These are phyloP conservation scores for Carex cristatella DNA, from an alignment of 176 grass and related monocot species.

Conservation along the genomic window DNA sequence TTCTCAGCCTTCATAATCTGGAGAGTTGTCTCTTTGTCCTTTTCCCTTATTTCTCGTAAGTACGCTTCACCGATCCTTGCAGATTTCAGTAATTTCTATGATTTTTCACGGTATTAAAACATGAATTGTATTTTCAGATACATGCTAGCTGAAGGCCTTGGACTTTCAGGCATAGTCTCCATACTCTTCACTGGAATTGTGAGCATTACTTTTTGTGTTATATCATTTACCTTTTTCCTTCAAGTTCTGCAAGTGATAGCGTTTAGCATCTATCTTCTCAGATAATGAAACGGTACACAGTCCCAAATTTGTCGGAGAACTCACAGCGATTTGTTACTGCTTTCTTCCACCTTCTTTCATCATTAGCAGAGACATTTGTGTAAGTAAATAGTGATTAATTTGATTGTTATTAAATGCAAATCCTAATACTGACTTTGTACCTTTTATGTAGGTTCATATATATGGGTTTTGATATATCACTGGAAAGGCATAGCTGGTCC, in stretches of 20 bases:
- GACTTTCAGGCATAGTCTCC: conserved; percentile 86
- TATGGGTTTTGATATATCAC: conserved; percentile 95
- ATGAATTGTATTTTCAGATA: conserved; percentile 45
- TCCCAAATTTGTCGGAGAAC: conserved; percentile 72
- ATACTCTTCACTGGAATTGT: conserved; percentile 94
- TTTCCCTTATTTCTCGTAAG: conserved; percentile 98
- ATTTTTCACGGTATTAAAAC: conserved; percentile 18
- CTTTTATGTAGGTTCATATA: conserved; percentile 83
- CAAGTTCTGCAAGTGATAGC: neutral
- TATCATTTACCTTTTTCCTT: conserved; percentile 14
- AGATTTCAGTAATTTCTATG: conserved; percentile 5
- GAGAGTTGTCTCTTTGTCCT: conserved; percentile 96
- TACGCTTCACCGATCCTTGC: conserved; percentile 18
- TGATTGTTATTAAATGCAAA: conserved; percentile 8
- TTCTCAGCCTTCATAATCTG: conserved; percentile 83
- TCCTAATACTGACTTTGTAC: conserved; percentile 5
- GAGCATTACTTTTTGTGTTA: conserved; percentile 31
- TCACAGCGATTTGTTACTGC: conserved; percentile 66
- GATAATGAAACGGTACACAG: conserved; percentile 92
- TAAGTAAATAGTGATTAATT: conserved; percentile 34
- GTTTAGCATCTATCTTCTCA: conserved; percentile 31
- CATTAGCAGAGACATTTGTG: conserved; percentile 89
- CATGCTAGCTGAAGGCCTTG: conserved; percentile 94
- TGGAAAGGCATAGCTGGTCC: conserved; percentile 87
- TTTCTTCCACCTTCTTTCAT: conserved; percentile 92